Evolutionary conservation across 495 filamentous ascomycete species (phyloP).

Genomic region (Penicillium daleae): DNA sequence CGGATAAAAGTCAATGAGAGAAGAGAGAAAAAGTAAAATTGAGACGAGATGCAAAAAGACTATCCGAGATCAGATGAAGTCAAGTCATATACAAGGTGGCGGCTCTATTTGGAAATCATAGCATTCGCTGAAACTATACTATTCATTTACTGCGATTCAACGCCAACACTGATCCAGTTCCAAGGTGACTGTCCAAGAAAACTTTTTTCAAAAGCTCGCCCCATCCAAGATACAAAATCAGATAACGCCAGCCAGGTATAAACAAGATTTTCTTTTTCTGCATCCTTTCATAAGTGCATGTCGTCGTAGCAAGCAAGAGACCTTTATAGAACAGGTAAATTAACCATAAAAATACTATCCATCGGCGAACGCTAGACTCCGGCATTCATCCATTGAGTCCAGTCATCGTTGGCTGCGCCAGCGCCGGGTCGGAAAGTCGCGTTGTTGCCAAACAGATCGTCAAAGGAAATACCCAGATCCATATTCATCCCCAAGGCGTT

Average conservation of each 20-base stretch:
- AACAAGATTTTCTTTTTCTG: slow-evolving; percentile 25
- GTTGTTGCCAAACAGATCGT: slow-evolving; percentile 48
- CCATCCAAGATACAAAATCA: slow-evolving; percentile 5
- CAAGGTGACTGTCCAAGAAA: slow-evolving; percentile 1
- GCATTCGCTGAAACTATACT: not conserved
- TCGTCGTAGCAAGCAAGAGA: slow-evolving; percentile 23
- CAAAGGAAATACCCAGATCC: slow-evolving; percentile 46
- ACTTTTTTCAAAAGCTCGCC: slow-evolving; percentile 4
- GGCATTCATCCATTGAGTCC: slow-evolving; percentile 50
- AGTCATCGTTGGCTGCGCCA: slow-evolving; percentile 41
- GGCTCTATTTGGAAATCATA: not conserved
- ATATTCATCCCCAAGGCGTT: slow-evolving; percentile 37
- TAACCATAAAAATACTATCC: not conserved
- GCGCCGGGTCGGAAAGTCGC: slow-evolving; percentile 27
- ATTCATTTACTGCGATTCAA: not conserved
- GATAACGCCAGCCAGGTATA: slow-evolving; percentile 33
- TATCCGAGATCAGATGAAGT: too few species aligned
- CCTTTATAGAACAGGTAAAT: not conserved
- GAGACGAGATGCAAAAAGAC: not conserved
- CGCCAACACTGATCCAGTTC: not conserved
- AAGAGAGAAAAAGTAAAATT: not conserved
- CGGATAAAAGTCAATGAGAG: not conserved
- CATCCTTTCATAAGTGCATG: slow-evolving; percentile 29
- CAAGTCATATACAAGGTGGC: too few species aligned
- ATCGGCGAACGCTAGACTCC: slow-evolving; percentile 7